These are phyloP conservation scores for Yarrowia phangngaensis DNA, from an alignment of 805 yeast species.

Conservation along the genomic window DNA sequence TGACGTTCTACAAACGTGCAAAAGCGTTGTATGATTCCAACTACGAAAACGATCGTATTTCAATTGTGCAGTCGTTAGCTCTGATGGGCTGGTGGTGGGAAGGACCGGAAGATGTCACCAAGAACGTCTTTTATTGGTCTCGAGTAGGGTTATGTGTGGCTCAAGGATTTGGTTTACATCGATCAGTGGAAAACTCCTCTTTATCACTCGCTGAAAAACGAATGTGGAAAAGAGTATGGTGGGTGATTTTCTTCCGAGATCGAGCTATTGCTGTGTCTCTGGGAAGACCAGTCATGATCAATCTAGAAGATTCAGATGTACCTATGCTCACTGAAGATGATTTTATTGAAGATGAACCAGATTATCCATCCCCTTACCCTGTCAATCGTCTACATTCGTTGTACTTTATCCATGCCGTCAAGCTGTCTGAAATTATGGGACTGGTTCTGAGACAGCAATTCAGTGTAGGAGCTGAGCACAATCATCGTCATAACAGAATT, in stretches of 20 bases:
- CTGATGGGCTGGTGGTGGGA: conserved; percentile 70
- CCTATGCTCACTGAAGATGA: conserved; percentile 67
- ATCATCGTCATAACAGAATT: conserved; percentile 43
- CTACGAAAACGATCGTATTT: conserved; percentile 61
- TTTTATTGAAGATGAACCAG: conserved; percentile 53
- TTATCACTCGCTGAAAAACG: conserved; percentile 45
- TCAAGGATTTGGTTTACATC: conserved; percentile 72
- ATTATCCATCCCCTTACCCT: conserved; percentile 42
- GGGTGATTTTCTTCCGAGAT: conserved; percentile 72
- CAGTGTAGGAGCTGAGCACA: conserved; percentile 61
- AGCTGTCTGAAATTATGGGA: conserved; percentile 67
- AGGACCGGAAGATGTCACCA: conserved; percentile 64
- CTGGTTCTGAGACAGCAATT: conserved; percentile 65
- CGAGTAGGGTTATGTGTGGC: conserved; percentile 66
- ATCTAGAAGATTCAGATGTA: conserved; percentile 70
- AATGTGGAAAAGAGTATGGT: conserved; percentile 67
- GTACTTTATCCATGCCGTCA: conserved; percentile 59
- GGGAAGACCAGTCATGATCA: conserved; percentile 68
- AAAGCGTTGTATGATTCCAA: conserved; percentile 69
- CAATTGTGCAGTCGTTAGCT: conserved; percentile 57
- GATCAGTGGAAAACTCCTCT: conserved; percentile 44
- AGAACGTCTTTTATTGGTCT: conserved; percentile 66
- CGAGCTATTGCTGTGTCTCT: conserved; percentile 64
- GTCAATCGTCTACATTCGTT: conserved; percentile 50
- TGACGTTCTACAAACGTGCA: conserved; percentile 65